A percentile compares a stretch with the other conserved stretches of the same genome.
These are phyloP conservation scores for Lentinula sp. DNA, from an alignment of 768 basidiomycete species.

Conservation along the genomic window DNA sequence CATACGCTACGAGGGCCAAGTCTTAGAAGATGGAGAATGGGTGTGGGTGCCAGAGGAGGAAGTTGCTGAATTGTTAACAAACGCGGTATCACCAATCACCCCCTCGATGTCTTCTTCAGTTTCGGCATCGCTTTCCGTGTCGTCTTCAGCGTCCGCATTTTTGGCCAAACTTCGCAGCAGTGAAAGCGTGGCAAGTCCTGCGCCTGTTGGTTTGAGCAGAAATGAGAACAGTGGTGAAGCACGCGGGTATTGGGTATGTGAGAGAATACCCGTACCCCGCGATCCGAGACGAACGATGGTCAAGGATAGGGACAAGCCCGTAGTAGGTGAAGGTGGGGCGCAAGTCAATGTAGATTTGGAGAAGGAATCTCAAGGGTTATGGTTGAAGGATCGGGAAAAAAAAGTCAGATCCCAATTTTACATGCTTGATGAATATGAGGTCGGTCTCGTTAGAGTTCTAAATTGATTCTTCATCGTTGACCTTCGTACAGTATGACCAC, in stretches of 20 bases:
- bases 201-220: neutral
- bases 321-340: neutral
- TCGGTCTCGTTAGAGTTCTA: constrained; percentile 8
- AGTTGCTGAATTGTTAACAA: neutral
- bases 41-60: constrained; percentile 15
- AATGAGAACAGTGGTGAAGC: neutral
- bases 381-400: neutral
- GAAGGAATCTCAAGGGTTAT: neutral
- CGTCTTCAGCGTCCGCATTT: constrained; percentile 1
- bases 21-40: constrained; percentile 31
- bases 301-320: neutral
- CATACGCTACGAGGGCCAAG: constrained; percentile 49
- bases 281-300: constrained; percentile 2
- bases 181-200: neutral
- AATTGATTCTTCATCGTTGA: neutral
- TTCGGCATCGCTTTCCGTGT: constrained; percentile 15
- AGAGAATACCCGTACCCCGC: neutral
- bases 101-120: constrained; percentile 10
- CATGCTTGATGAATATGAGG: constrained; percentile 51
- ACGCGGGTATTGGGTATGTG: constrained; percentile 2
- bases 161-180: neutral
- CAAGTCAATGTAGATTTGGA: neutral
- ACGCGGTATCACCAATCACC: constrained; percentile 15
- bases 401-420: constrained; percentile 26
- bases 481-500: constrained; percentile 53